These are phyloP conservation scores for Neoascochyta sp. DNA, from an alignment of 2,329 filamentous ascomycete species.

Conservation along the genomic window DNA sequence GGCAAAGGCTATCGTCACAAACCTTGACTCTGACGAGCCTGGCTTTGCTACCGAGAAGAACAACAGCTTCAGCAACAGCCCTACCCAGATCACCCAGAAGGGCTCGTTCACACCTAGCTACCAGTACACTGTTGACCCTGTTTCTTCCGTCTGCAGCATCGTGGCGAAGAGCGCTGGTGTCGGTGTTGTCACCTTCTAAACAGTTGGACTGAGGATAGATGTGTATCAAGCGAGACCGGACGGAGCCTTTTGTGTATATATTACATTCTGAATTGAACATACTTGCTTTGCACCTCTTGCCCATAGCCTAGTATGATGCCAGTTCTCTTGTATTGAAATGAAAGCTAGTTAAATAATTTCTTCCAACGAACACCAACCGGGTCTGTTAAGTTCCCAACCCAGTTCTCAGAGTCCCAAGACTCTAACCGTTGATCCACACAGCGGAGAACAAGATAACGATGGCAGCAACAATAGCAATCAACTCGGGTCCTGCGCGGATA, in stretches of 20 bases:
- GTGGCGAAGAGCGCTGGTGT: slow-evolving; percentile 29
- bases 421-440: slow-evolving; percentile 18
- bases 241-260: no score
- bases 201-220: not conserved
- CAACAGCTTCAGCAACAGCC: slow-evolving; percentile 42
- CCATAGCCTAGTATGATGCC: no score
- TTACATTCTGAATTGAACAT: no score
- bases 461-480: slow-evolving; percentile 13
- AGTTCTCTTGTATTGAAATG: no score
- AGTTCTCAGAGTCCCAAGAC: no score
- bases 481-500: slow-evolving; percentile 23
- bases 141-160: slow-evolving; percentile 23
- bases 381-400: no score
- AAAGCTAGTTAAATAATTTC: no score
- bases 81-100: slow-evolving; percentile 46
- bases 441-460: slow-evolving; percentile 16
- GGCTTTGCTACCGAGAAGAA: slow-evolving; percentile 46
- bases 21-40: slow-evolving; percentile 55
- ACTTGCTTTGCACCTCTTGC: no score
- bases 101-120: slow-evolving; percentile 55
- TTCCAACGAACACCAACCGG: no score
- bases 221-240: not conserved
- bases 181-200: slow-evolving; percentile 31
- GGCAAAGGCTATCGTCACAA: slow-evolving; percentile 55
- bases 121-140: slow-evolving; percentile 43